Conservation (phyloP, 495 filamentous ascomycete genomes). For the Aspergillus funiculosus region DNA sequence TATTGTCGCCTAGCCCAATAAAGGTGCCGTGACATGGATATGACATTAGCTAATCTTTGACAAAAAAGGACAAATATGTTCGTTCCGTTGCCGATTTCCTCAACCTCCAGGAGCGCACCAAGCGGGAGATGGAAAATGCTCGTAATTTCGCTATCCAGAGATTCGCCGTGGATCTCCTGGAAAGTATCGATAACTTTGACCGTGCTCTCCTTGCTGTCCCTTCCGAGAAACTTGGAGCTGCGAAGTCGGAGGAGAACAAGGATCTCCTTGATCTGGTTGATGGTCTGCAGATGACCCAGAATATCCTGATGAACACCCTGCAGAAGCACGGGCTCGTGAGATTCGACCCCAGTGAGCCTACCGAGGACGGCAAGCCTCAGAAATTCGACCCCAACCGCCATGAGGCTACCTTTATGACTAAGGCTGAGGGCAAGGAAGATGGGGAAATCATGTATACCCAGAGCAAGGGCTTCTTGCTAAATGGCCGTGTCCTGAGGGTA, state of each 20-base stretch:
- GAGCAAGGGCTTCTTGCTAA: slow-evolving; percentile 90
- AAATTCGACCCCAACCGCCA: slow-evolving; percentile 94
- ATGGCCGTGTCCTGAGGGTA: slow-evolving; percentile 80
- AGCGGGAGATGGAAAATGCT: slow-evolving; percentile 80
- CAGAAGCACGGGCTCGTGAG: slow-evolving; percentile 91
- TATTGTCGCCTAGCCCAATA: too few relatives aligned
- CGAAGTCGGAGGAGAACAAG: slow-evolving; percentile 42
- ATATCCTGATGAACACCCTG: slow-evolving; percentile 78
- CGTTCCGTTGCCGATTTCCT: slow-evolving; percentile 93
- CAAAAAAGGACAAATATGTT: slow-evolving; percentile 84
- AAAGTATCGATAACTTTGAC: slow-evolving; percentile 94
- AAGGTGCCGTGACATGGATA: too few relatives aligned
- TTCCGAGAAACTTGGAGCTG: slow-evolving; percentile 55
- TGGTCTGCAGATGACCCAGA: slow-evolving; percentile 91
- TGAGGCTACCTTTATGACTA: slow-evolving; percentile 91
- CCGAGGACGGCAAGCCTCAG: slow-evolving; percentile 49
- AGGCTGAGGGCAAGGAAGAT: slow-evolving; percentile 76
- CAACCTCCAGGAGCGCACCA: slow-evolving; percentile 91
- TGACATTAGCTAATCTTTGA: slow-evolving; percentile 7
- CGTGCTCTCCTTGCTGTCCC: slow-evolving; percentile 79
- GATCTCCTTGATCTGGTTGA: slow-evolving; percentile 77
- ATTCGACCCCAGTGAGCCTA: slow-evolving; percentile 63
- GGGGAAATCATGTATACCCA: slow-evolving; percentile 87
- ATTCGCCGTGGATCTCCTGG: slow-evolving; percentile 90
- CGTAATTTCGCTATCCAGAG: slow-evolving; percentile 90